Conservation (phyloP, 352 stramenopile species). For the Phytophthora pistaciae region DNA sequence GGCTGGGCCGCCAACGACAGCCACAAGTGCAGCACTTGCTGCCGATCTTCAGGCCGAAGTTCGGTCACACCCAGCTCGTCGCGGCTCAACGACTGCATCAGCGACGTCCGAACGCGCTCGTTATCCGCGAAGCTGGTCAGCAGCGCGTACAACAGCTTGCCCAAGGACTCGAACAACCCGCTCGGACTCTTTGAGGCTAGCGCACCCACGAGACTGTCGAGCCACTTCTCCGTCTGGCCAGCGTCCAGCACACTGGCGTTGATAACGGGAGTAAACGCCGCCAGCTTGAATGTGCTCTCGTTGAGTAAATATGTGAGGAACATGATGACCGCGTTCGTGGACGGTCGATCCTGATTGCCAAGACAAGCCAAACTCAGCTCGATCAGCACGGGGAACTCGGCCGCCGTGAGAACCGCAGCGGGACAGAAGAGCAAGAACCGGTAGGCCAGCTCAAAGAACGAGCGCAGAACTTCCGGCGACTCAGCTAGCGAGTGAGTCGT, state of each 20-base stretch:
- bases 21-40: constrained; percentile 69
- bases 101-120: constrained; percentile 35
- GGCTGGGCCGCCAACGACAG: constrained; percentile 59
- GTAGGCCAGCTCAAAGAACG: constrained; percentile 77
- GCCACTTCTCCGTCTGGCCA: constrained; percentile 56
- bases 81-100: constrained; percentile 45
- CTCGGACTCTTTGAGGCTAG: constrained; percentile 66
- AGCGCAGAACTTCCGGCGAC: constrained; percentile 65
- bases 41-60: constrained; percentile 50
- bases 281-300: constrained; percentile 60
- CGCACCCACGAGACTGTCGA: constrained; percentile 54
- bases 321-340: constrained; percentile 73
- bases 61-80: constrained; percentile 52
- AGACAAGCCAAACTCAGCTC: constrained; percentile 70
- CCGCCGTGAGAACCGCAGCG: constrained; percentile 59
- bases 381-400: constrained; percentile 66
- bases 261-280: constrained; percentile 51
- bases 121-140: constrained; percentile 52
- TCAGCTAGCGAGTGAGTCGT: constrained; percentile 66
- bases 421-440: constrained; percentile 80
- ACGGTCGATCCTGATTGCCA: constrained; percentile 71
- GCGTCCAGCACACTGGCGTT: constrained; percentile 53
- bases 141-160: constrained; percentile 63
- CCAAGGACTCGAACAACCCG: constrained; percentile 63
- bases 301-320: constrained; percentile 73